A percentile compares a stretch with the other conserved stretches of the same genome.
Evolutionary conservation across 1,284 basidiomycete species (phyloP).

Genomic region (Puccinia hordei): DNA sequence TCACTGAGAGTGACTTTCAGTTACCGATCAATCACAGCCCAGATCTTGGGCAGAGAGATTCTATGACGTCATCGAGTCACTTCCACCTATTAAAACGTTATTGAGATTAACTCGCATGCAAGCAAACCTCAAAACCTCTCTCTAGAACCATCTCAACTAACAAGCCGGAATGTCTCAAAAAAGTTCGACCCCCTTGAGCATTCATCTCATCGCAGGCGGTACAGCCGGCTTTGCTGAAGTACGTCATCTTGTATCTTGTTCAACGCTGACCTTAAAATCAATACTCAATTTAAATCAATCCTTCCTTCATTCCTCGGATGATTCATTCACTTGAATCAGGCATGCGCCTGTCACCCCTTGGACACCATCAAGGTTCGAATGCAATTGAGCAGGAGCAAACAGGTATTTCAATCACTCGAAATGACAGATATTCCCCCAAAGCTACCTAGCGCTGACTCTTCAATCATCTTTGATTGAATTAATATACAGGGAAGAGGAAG

Average conservation of each 20-base stretch:
- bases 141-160: not conserved
- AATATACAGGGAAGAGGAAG: slow-evolving; percentile 77
- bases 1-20: no score
- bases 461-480: not conserved
- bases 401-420: slow-evolving; percentile 16
- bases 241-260: slow-evolving; percentile 60
- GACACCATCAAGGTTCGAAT: slow-evolving; percentile 99
- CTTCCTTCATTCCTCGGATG: no score
- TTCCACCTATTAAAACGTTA: no score
- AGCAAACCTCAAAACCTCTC: not conserved
- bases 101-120: no score
- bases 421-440: not conserved
- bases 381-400: slow-evolving; percentile 68
- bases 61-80: no score
- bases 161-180: slow-evolving; percentile 51
- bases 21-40: no score
- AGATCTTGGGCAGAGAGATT: no score
- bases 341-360: slow-evolving; percentile 74
- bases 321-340: slow-evolving; percentile 60
- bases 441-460: not conserved
- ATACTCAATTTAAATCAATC: not conserved
- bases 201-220: slow-evolving; percentile 87
- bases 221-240: slow-evolving; percentile 88
- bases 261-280: not conserved
- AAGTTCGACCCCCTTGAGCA: slow-evolving; percentile 69